Evolutionary conservation across 2,329 filamentous ascomycete species (phyloP), one percentile per base, ranked within the genome.

Genomic region (Colletotrichum tabaci): DNA sequence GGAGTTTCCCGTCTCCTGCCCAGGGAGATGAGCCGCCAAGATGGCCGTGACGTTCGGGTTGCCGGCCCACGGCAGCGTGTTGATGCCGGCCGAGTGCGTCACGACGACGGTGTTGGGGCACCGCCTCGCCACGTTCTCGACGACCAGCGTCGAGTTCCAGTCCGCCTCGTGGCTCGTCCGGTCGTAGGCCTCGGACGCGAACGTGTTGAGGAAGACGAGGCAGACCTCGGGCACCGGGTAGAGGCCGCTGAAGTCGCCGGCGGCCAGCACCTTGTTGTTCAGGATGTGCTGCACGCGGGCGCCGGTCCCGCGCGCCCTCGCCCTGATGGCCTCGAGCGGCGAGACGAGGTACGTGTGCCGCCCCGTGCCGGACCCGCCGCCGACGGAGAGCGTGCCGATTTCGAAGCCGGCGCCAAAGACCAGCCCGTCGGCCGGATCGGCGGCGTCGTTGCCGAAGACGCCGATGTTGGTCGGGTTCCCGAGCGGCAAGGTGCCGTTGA

Each of bases 1-100:
- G 3, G 92, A 88, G 77, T 94, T 94, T 5, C 93, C 93, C 74
- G 89, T 92, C 80, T 95, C 91, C 77, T 94, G 90, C 21, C 92
- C 92, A 0, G 92, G 92, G 47, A 95, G 84, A 76, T 92, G 92
- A 49, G 92, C 92, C 87, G 91, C 94, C n/a, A 95, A 84, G 68
- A 95, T 91, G 26, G 91, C 93, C 50, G 91, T 93, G 73, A 96
- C 88, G 77, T 93, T 94, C 3, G 89, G 88, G 76, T 89, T 84
- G 38, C 88, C 80, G 50, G 87, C 86, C 80, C 86, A 93, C 85
- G 42, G 89, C 81, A 69, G 82, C 15, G 89, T 81, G 66, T 91
- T 83, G 4, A 89, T 87, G 0, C 90, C 90, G 12, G 89, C 87
- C 16, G 87, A 87, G 81, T 92, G 90, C 53, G 91, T 86, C 18